phyloP scores from a whole-genome alignment of 2,329 filamentous ascomycete genomes.

The Exophiala bonariae region DNA sequence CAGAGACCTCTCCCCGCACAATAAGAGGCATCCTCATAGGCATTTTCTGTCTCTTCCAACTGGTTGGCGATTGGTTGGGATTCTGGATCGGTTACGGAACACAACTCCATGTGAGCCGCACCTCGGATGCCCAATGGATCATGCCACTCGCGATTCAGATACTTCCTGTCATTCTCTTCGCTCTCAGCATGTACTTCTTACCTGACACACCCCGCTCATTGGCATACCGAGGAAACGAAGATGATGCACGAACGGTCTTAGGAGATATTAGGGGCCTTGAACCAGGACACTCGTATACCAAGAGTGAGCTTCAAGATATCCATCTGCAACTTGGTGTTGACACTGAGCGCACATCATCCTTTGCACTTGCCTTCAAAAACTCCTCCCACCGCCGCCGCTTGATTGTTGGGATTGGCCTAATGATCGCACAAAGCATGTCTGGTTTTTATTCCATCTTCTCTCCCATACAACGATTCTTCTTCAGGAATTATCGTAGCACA shows the following conservation, averaged over 20 bases:
- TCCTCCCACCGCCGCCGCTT: not conserved
- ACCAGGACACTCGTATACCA: not conserved
- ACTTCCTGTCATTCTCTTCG: not conserved
- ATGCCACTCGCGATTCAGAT: not conserved
- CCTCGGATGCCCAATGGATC: not conserved
- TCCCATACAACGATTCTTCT: not conserved
- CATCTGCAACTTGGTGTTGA: not conserved
- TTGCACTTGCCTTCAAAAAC: not conserved
- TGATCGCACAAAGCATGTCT: not conserved
- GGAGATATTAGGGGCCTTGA: not conserved
- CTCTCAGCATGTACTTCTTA: not conserved
- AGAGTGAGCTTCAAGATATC: not conserved
- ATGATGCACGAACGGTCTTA: not conserved
- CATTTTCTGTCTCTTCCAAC: not conserved
- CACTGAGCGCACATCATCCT: not conserved
- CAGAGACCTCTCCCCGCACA: not conserved
- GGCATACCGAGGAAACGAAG: not conserved
- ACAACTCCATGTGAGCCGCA: not conserved
- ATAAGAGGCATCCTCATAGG: not conserved
- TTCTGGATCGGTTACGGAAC: not conserved
- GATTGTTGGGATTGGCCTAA: not conserved
- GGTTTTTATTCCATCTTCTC: not conserved
- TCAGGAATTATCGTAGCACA: not conserved
- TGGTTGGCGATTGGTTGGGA: not conserved
- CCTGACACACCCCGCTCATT: not conserved